Conservation (phyloP, 106 monocot genomes). For the Allium cepa region DNA sequence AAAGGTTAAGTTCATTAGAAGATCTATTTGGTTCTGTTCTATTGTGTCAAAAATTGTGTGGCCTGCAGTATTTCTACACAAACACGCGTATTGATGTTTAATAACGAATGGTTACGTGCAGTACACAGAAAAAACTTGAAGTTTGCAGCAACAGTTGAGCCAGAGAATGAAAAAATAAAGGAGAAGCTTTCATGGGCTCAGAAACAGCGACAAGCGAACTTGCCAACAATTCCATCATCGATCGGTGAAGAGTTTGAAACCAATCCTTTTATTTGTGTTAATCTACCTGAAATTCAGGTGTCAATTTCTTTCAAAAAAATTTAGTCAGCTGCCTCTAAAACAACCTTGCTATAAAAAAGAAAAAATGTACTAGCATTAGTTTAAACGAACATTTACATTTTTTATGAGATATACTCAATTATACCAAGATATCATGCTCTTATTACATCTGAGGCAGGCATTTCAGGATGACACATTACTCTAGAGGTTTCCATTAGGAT, state of each 20-base stretch:
- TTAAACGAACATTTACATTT: not conserved
- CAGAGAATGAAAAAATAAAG: conserved; percentile 59
- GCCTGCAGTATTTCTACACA: too few relatives aligned
- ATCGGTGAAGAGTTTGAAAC: conserved; percentile 84
- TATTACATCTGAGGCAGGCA: too few relatives aligned
- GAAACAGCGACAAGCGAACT: conserved; percentile 38
- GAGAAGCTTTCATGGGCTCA: conserved; percentile 81
- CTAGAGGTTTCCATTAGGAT: too few relatives aligned
- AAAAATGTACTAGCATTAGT: not conserved
- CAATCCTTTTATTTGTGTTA: conserved; percentile 97
- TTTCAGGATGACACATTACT: too few relatives aligned
- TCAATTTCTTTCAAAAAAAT: not conserved
- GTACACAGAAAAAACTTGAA: conserved; percentile 93
- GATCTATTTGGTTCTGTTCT: too few relatives aligned
- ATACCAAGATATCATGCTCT: too few relatives aligned
- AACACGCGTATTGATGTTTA: too few relatives aligned
- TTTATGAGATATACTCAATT: not conserved
- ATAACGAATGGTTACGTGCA: conserved; percentile 11
- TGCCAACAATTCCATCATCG: conserved; percentile 86
- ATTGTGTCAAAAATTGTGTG: too few relatives aligned
- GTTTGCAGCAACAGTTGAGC: conserved; percentile 83
- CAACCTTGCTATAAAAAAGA: not conserved
- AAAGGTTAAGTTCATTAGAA: too few relatives aligned
- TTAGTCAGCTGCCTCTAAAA: not conserved
- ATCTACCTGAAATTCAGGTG: conserved; percentile 82